These are phyloP conservation scores for Aurantiochytrium sp. DNA, from an alignment of 108 stramenopile genomes.

Conservation along the genomic window DNA sequence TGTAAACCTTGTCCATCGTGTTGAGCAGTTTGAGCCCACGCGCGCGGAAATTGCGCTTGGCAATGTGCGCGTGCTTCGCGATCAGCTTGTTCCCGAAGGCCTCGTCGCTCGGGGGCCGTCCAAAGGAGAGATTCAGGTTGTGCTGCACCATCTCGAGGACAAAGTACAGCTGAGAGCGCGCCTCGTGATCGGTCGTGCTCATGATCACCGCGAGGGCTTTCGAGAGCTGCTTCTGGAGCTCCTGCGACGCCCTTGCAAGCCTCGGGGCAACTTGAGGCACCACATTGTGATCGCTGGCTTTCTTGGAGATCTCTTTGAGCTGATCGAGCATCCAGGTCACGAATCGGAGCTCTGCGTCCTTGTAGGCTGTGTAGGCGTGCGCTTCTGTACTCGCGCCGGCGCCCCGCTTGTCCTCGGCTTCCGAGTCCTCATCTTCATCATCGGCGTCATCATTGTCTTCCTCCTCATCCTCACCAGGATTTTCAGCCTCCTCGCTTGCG, in stretches of 20 bases:
- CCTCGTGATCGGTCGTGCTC: slow-evolving; percentile 17
- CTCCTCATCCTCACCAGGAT: background rate
- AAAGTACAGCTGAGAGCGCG: slow-evolving; percentile 24
- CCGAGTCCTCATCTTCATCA: background rate
- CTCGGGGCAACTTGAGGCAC: background rate
- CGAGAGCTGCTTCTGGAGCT: background rate
- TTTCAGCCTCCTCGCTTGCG: background rate
- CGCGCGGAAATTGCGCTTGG: background rate
- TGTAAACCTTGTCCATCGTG: background rate
- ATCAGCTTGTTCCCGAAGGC: background rate
- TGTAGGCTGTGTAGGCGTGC: background rate
- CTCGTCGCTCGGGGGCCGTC: background rate
- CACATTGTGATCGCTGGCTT: background rate
- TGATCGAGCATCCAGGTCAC: slow-evolving; percentile 21
- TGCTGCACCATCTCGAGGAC: background rate
- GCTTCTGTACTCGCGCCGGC: background rate
- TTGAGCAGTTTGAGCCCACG: background rate
- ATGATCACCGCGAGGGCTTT: slow-evolving; percentile 17
- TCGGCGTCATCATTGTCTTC: background rate
- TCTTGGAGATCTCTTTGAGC: background rate
- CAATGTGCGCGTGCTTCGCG: slow-evolving; percentile 6
- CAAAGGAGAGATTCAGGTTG: background rate
- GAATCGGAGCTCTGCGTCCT: background rate
- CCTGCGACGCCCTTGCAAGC: slow-evolving; percentile 16
- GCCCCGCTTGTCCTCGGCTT: background rate